Base-by-base conservation (phyloP, 257 asterid genomes). In the Leonotis leonurus region DNA sequence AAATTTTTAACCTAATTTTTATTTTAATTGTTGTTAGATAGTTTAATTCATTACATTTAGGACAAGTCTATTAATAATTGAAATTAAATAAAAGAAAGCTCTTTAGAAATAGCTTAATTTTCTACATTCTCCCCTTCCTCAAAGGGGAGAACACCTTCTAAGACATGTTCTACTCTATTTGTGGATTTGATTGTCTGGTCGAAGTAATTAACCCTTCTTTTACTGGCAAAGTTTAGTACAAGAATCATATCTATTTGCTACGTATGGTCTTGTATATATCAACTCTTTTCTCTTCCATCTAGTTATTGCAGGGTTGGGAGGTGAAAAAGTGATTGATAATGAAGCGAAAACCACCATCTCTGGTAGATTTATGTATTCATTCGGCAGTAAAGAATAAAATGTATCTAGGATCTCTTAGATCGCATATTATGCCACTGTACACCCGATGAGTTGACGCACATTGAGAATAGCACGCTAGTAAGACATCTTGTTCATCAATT, bases 341-440 rank as follows among this genome's bases (percentile, higher is more conserved):
- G 76, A 73, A 40, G 76, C 64, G 8, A 3, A 60, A 53, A 75
- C 70, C 57, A 26, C 98, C 98, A 33, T 80, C 98, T 0, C 73
- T 91, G 69, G 89, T 88, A 46, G 98, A 90, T 75, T 77, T 88
- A 14, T 85, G 94, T 70, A 88, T 90, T 63, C 84, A 64, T 73
- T 16, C 68, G 55, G 97, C 89, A 7, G 67, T 92, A 69, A 85
- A 79, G 68, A 85, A 89, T 76, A 80, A 84, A 61, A 70, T 86
- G 64, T 85, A 88, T 79, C 81, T 92, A 24, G 95, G 98, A 83
- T 72, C 89, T 92, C 55, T 76, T 92, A 45, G 95, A 85, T 32
- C 95, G 95, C 52, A 73, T 92, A 73, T 69, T 92, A 46, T 77
- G 88, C 36, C 97, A 89, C 64, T 89, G 99, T 70, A 65, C 88